Base-by-base conservation (phyloP, 2,329 filamentous ascomycete genomes). In the Alternaria tenuissima region DNA sequence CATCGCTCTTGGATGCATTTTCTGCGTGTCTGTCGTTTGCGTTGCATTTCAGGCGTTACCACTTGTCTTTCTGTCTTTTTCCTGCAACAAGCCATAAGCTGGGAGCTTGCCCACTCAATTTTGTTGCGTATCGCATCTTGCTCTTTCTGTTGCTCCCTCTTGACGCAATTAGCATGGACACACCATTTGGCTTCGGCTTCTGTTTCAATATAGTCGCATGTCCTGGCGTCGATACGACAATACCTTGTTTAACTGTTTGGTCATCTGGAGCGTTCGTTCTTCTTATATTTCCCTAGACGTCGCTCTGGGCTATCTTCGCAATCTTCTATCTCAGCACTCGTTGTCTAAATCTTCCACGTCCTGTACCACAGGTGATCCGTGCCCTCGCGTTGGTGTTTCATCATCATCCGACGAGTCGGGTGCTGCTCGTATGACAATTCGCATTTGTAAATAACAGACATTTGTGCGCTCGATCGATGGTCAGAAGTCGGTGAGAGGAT, bases 301-400 rank as follows among this genome's bases (percentile, higher is more conserved):
- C 22, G 46, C 16, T 26, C 24, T 26, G 43, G 4, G 43, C 5
- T n/a, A 22, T 30, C 22, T 38, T 49, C 42, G 58, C 32, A 24
- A 24, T 49, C 16, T 36, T 49, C 32, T 2, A 49, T 38, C 46
- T n/a, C 22, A 38, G 30, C 16, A 26, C 32, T 49, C 32, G 46
- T 36, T 36, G 46, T 49, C 36, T 36, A 22, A 36, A 34, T 34
- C 20, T 22, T 38, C 30, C 30, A 38, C 14, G 51, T 43, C 30
- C 24, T 53, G 39, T 53, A 53, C 51, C 34, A 53, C 28, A 34
- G 51, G 20, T 52, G 43, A 59, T 55, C 52, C 55, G 59, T 62
- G 55, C 55, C 32, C 48, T 46, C 39, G 57, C 49, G 22, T 56
- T 63, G 52, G 61, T 53, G 61, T 61, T 61, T 63, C 57, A 63